A percentile compares a stretch with the other conserved stretches of the same genome.
Conservation (phyloP, 2,329 filamentous ascomycete genomes). For the Colletotrichum acutatum region DNA sequence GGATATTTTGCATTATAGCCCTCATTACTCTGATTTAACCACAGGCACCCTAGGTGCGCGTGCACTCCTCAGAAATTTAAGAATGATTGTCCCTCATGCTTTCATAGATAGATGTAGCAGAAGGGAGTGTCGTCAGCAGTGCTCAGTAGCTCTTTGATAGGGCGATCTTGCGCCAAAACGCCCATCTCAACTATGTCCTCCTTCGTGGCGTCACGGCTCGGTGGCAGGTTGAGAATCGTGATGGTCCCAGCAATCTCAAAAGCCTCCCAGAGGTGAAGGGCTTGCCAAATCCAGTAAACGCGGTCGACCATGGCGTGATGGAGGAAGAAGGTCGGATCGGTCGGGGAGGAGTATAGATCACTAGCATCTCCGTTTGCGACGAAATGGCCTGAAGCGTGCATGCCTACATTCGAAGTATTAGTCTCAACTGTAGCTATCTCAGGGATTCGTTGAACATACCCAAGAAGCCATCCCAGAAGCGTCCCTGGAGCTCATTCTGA, state of each 20-base stretch:
- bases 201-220: slow-evolving; percentile 38
- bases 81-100: background rate
- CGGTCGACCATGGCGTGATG: slow-evolving; percentile 42
- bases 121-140: slow-evolving; percentile 46
- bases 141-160: slow-evolving; percentile 47
- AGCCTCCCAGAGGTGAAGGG: slow-evolving; percentile 32
- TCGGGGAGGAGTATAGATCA: slow-evolving; percentile 40
- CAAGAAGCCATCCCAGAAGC: slow-evolving; percentile 41
- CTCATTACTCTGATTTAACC: too few species aligned
- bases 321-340: slow-evolving; percentile 41
- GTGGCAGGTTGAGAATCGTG: slow-evolving; percentile 38
- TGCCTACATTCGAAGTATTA: background rate
- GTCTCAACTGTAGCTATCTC: background rate
- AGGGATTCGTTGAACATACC: slow-evolving; percentile 32
- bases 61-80: background rate
- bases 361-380: slow-evolving; percentile 41
- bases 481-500: slow-evolving; percentile 45
- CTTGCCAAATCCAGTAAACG: slow-evolving; percentile 44
- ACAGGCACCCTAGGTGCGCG: too few species aligned
- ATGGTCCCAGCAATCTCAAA: slow-evolving; percentile 37
- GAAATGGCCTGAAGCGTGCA: slow-evolving; percentile 42
- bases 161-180: slow-evolving; percentile 37
- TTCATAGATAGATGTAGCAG: slow-evolving; percentile 46
- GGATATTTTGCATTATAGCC: too few species aligned
- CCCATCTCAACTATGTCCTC: slow-evolving; percentile 43